phyloP scores from a whole-genome alignment of 2,329 filamentous ascomycete species.

The Chrysoporthe austroafricana region DNA sequence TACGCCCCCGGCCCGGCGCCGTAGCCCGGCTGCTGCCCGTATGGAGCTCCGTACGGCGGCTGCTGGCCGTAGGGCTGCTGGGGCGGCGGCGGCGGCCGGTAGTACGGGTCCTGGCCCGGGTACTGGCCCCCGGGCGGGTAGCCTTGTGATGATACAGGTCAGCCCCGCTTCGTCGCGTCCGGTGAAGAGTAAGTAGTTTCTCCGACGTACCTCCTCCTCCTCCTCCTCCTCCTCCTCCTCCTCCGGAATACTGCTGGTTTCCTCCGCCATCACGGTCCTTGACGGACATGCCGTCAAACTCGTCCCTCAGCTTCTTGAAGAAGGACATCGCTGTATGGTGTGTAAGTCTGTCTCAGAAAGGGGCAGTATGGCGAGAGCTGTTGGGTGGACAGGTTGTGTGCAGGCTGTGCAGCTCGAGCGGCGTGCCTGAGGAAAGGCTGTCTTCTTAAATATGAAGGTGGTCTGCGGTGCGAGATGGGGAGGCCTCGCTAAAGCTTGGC shows the following conservation, averaged over 20 bases:
- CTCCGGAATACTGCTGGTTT: conserved; percentile 27
- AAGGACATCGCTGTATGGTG: conserved; percentile 36
- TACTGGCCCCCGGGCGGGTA: conserved; percentile 26
- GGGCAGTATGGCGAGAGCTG: background rate
- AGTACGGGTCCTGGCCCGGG: conserved; percentile 19
- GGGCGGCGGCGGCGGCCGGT: conserved; percentile 14
- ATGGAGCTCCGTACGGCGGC: conserved; percentile 27
- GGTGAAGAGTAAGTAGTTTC: too few relatives aligned
- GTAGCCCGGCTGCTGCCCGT: conserved; percentile 24
- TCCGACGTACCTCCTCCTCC: background rate
- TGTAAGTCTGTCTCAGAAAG: background rate
- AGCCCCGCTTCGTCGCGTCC: background rate
- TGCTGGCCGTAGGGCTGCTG: conserved; percentile 25
- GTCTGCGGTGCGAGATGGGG: background rate
- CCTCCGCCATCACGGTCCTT: conserved; percentile 37
- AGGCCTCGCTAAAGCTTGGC: background rate
- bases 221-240: conserved; percentile 26
- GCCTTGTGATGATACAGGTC: conserved; percentile 13
- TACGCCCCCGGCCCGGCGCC: conserved; percentile 18
- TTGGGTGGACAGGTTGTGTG: background rate
- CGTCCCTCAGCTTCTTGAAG: conserved; percentile 41
- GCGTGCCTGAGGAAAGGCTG: background rate
- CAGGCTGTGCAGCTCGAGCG: background rate
- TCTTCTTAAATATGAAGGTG: conserved; percentile 14
- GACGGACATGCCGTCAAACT: conserved; percentile 45